These are phyloP conservation scores for Phytophthora constricta DNA, from an alignment of 352 stramenopile species.

Conservation along the genomic window DNA sequence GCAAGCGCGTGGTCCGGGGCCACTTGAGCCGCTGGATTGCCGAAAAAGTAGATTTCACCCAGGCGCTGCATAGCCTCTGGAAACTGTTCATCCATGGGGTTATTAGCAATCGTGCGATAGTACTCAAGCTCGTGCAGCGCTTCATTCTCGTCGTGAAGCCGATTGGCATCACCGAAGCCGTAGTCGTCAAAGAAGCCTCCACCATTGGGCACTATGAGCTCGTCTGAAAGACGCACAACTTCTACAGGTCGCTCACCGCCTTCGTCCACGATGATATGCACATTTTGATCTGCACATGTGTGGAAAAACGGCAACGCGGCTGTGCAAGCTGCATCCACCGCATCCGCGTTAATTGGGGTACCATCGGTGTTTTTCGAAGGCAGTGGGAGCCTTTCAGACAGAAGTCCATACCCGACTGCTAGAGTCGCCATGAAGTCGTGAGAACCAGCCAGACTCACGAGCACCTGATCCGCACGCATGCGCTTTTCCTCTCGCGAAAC, in stretches of 20 bases:
- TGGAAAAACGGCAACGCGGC: constrained; percentile 58
- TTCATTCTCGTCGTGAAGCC: constrained; percentile 44
- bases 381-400: constrained; percentile 43
- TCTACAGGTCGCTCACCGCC: constrained; percentile 50
- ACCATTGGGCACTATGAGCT: constrained; percentile 32
- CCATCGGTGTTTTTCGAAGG: constrained; percentile 5
- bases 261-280: constrained; percentile 57
- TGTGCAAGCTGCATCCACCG: constrained; percentile 32
- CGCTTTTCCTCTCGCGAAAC: constrained; percentile 36
- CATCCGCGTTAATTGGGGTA: constrained; percentile 1
- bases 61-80: constrained; percentile 65
- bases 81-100: constrained; percentile 68
- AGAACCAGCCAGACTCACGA: constrained; percentile 38
- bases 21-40: constrained; percentile 64
- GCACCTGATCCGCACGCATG: constrained; percentile 36
- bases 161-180: constrained; percentile 21
- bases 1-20: constrained; percentile 54
- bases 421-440: constrained; percentile 66
- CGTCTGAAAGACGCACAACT: constrained; percentile 58
- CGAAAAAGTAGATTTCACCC: constrained; percentile 78
- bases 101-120: constrained; percentile 62
- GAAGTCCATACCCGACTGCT: constrained; percentile 59
- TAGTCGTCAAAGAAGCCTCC: constrained; percentile 31
- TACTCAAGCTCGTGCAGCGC: constrained; percentile 67
- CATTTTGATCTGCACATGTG: constrained; percentile 61